Percentiles rank a stretch among this genome's conserved stretches.
phyloP scores from a whole-genome alignment of 1,284 basidiomycete genomes.

The Phenoliferia sp. region DNA sequence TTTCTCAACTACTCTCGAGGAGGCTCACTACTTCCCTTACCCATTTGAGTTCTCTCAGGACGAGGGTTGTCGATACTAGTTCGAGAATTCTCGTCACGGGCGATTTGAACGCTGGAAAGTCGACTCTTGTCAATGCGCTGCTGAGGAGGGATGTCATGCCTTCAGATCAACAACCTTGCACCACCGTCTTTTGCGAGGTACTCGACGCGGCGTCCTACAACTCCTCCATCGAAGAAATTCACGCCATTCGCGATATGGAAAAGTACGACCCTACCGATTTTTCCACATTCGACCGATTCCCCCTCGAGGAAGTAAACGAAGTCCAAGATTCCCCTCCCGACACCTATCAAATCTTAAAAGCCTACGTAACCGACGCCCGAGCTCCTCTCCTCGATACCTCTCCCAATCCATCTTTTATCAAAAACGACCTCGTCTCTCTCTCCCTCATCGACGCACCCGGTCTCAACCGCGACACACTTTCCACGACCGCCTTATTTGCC shows the following conservation, averaged over 20 bases:
- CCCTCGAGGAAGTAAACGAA: slow-evolving; percentile 68
- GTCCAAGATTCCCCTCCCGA: slow-evolving; percentile 52
- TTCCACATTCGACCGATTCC: slow-evolving; percentile 66
- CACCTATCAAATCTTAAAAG: slow-evolving; percentile 63
- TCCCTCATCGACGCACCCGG: slow-evolving; percentile 98
- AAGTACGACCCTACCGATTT: slow-evolving; percentile 69
- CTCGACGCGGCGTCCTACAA: slow-evolving; percentile 82
- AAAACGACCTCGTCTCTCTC: slow-evolving; percentile 95
- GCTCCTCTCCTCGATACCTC: slow-evolving; percentile 44
- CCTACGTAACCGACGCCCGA: slow-evolving; percentile 74
- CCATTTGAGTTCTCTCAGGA: slow-evolving; percentile 79
- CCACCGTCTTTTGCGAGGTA: slow-evolving; percentile 95
- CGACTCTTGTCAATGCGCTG: slow-evolving; percentile 93
- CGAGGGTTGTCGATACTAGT: slow-evolving; percentile 83
- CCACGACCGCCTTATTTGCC: slow-evolving; percentile 93
- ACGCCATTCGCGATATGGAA: slow-evolving; percentile 53
- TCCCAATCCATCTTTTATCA: slow-evolving; percentile 70
- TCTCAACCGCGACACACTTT: slow-evolving; percentile 89
- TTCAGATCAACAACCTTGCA: slow-evolving; percentile 96
- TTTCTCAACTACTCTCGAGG: slow-evolving; percentile 85
- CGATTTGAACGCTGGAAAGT: slow-evolving; percentile 97
- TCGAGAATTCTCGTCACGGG: slow-evolving; percentile 99
- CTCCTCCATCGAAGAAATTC: slow-evolving; percentile 71
- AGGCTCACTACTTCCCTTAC: slow-evolving; percentile 69
- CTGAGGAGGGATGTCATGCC: slow-evolving; percentile 88